phyloP scores from a whole-genome alignment of 2,329 filamentous ascomycete species.

The Cytospora mali region DNA sequence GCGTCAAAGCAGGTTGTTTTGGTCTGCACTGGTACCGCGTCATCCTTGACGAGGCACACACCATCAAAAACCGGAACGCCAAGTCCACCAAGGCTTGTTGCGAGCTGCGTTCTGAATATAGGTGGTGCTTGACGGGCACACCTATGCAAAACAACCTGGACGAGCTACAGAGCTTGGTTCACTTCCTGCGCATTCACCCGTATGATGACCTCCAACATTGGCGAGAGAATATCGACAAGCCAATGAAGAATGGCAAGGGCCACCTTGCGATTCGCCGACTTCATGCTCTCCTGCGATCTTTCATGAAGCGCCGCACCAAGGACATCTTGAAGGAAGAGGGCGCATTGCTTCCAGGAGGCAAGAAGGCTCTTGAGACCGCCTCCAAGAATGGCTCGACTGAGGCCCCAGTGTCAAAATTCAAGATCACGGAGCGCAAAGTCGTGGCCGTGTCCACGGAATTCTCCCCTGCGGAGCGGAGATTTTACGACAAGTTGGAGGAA shows the following conservation, averaged over 20 bases:
- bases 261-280: conserved; percentile 86
- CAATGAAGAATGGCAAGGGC: conserved; percentile 87
- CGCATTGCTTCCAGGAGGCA: conserved; percentile 75
- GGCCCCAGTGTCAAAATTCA: conserved; percentile 69
- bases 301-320: conserved; percentile 99
- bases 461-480: conserved; percentile 75
- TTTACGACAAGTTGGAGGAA: conserved; percentile 82
- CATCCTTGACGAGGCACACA: conserved; percentile 95
- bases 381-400: conserved; percentile 52
- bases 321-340: conserved; percentile 91
- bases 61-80: conserved; percentile 96
- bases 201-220: conserved; percentile 85
- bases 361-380: conserved; percentile 49
- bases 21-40: conserved; percentile 93
- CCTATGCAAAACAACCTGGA: conserved; percentile 99
- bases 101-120: conserved; percentile 79
- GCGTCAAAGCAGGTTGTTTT: conserved; percentile 78
- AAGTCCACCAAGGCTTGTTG: conserved; percentile 94
- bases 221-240: conserved; percentile 87
- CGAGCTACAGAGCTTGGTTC: conserved; percentile 90
- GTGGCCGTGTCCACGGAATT: conserved; percentile 79
- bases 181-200: conserved; percentile 88
- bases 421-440: conserved; percentile 89
- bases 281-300: conserved; percentile 82
- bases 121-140: conserved; percentile 95